Conservation (phyloP, 2,329 filamentous ascomycete species). For the Arthrobotrys pseudoclavata region DNA sequence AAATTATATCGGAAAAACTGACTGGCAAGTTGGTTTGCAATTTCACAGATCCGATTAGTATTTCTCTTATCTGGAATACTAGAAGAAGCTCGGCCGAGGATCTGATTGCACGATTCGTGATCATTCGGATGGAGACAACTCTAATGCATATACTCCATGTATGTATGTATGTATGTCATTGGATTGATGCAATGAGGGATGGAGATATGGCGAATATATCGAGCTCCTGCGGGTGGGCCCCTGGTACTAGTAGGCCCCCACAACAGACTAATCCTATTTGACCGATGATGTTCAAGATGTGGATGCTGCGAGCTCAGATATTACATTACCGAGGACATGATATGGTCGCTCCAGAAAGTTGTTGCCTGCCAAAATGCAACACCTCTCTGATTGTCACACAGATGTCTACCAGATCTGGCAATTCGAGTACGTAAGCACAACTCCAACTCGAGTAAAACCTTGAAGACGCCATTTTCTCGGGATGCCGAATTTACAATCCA, state of each 20-base stretch:
- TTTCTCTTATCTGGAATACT: neutral
- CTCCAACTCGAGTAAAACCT: neutral
- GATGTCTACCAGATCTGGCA: conserved; percentile 16
- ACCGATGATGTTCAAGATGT: neutral
- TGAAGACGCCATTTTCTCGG: conserved; percentile 22
- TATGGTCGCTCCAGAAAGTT: neutral
- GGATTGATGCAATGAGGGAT: neutral
- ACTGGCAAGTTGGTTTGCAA: too few species aligned
- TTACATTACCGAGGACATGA: neutral
- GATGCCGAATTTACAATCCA: conserved; percentile 18
- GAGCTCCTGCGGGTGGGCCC: conserved; percentile 15
- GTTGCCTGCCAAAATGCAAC: conserved; percentile 28
- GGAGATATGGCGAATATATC: conserved; percentile 16
- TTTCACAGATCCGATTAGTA: neutral
- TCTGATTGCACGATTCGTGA: conserved; percentile 3
- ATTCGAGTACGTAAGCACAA: conserved; percentile 28
- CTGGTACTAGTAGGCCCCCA: neutral
- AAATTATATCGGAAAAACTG: too few species aligned
- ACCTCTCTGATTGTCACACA: conserved; percentile 3
- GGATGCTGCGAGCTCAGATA: too few species aligned
- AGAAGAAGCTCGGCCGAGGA: conserved; percentile 9
- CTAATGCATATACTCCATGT: neutral
- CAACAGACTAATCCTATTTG: conserved; percentile 13
- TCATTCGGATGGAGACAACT: neutral
- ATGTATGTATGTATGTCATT: too few species aligned